A percentile compares a stretch with the other conserved stretches of the same genome.
Evolutionary conservation across 78 protist genomes (phyloP).

Genomic region (Dictyostelium intermedium): DNA sequence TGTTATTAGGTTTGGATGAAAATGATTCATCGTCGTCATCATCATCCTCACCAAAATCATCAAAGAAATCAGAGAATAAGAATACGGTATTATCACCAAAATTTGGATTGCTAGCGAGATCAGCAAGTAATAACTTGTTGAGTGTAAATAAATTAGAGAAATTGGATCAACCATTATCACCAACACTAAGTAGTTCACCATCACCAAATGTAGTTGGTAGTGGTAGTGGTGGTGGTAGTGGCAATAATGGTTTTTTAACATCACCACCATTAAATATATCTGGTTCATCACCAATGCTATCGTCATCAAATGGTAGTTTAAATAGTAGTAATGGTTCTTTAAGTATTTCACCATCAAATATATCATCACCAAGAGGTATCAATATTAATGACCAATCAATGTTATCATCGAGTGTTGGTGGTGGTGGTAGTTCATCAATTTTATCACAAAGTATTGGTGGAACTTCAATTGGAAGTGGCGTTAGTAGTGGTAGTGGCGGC

Average conservation of each 20-base stretch:
- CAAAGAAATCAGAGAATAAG: neutral
- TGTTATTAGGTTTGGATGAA: constrained; percentile 19
- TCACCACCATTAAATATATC: neutral
- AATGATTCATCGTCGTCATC: neutral
- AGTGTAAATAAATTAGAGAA: neutral
- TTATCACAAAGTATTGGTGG: neutral
- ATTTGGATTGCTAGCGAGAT: constrained; percentile 59
- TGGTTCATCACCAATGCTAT: neutral
- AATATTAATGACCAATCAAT: neutral
- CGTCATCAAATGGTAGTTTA: neutral
- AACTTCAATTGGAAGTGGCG: neutral
- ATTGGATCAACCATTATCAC: neutral
- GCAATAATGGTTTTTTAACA: neutral
- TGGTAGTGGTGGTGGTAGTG: neutral
- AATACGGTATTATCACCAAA: constrained; percentile 33
- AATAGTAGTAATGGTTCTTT: neutral
- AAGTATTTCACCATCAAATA: neutral
- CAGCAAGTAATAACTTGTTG: constrained; percentile 56
- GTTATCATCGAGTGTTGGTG: neutral
- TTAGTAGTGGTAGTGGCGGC: neutral
- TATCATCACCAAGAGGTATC: neutral
- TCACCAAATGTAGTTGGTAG: neutral
- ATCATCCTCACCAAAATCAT: neutral
- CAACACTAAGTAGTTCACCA: neutral
- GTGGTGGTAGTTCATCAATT: neutral